These are phyloP conservation scores for Alternaria sp. DNA, from an alignment of 2,329 filamentous ascomycete species.

Conservation along the genomic window DNA sequence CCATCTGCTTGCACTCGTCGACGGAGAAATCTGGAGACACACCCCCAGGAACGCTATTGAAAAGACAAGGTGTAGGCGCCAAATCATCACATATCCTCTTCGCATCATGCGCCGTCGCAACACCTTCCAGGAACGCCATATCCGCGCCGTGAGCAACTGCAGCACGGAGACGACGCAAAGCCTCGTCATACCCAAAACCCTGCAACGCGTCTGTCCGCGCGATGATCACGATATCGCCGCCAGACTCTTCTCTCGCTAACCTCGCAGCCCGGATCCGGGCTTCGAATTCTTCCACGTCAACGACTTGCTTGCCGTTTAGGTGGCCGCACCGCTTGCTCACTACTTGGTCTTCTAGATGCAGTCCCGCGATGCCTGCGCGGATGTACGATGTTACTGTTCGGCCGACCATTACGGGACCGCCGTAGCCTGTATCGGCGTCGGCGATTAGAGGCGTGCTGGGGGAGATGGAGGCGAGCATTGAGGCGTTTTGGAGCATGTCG, in stretches of 20 bases:
- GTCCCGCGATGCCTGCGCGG: constrained; percentile 64
- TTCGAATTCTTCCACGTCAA: constrained; percentile 61
- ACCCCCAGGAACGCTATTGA: constrained; percentile 67
- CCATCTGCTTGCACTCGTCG: constrained; percentile 63
- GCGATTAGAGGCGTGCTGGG: constrained; percentile 66
- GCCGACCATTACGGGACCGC: constrained; percentile 55
- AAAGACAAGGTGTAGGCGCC: constrained; percentile 61
- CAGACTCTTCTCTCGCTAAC: constrained; percentile 58
- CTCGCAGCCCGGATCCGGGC: constrained; percentile 66
- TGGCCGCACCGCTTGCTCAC: constrained; percentile 72
- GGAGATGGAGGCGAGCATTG: constrained; percentile 69
- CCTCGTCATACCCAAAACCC: constrained; percentile 65
- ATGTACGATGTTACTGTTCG: constrained; percentile 64
- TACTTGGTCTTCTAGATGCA: constrained; percentile 72
- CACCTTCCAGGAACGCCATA: constrained; percentile 67
- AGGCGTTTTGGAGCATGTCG: constrained; percentile 70
- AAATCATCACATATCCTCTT: constrained; percentile 58
- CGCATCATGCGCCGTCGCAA: constrained; percentile 62
- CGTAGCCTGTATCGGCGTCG: constrained; percentile 68
- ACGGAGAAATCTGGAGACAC: constrained; percentile 63
- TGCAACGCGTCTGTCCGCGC: constrained; percentile 70
- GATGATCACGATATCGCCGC: constrained; percentile 69
- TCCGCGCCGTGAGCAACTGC: constrained; percentile 67
- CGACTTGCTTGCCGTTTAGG: constrained; percentile 67
- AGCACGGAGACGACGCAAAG: constrained; percentile 59